Base-by-base conservation (phyloP, 805 yeast species). In the Ogataea pignaliae region DNA sequence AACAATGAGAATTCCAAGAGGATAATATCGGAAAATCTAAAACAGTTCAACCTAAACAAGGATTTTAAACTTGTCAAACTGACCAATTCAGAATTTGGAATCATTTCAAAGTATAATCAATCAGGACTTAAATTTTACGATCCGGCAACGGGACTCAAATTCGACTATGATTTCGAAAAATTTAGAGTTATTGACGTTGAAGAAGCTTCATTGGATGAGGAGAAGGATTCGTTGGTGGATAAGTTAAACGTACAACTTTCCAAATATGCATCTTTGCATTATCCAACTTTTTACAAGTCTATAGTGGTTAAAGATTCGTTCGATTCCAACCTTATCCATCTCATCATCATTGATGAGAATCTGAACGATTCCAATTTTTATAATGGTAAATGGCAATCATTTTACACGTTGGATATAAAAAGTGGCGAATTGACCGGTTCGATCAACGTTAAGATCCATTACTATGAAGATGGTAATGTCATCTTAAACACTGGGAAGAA, bases 391-490 rank as follows among this genome's bases (percentile, higher is more conserved):
- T 89, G 97, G 97, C 76, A 71, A 42, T 82, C 95, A 1, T 67
- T 70, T 47, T 89, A 88, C 64, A 58, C 66, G 7, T 68, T 76
- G 45, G 61, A 73, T 54, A 29, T 53, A 3, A 47, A 59, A 1
- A 48, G 59, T 1, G 57, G 61, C 0, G 42, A 60, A 7, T 48
- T 85, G 13, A 53, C 51, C 3, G 96, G 95, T 4, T 59, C 61
- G 7, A 73, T 88, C 31, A 64, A 62, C 16, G 74, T 89, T 29
- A 90, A 87, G 52, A 84, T 90, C 34, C 99, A 91, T 64, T 93
- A 90, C 64, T 93, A 78, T 61, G 99, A 91, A 66, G 98, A 91
- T 54, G 99, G 99, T 29, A 91, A 91, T 58, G 98, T 91, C 15
- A 75, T 91, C 41, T 76, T 93, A 56, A 80, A 77, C 48, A 70